Percentiles rank a stretch among this genome's conserved stretches.
Conservation (phyloP, 2,329 filamentous ascomycete genomes). For the Scortechinia acanthostroma region DNA sequence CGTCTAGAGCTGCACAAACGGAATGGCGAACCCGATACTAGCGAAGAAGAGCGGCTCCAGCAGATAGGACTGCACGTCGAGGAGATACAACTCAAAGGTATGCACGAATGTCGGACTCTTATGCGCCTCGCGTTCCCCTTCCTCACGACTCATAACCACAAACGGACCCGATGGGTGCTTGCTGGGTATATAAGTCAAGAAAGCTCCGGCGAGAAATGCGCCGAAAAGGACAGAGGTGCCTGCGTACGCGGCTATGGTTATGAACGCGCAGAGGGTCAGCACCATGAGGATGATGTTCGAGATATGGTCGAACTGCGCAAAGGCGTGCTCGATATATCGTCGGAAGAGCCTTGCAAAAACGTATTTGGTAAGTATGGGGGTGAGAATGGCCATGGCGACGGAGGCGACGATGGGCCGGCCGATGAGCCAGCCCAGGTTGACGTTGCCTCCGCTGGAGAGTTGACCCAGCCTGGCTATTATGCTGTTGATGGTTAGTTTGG, state of each 20-base stretch:
- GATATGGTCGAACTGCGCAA: constrained; percentile 18
- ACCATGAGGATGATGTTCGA: constrained; percentile 19
- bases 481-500: constrained; percentile 4
- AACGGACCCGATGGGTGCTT: constrained; percentile 23
- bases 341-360: constrained; percentile 24
- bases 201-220: constrained; percentile 27
- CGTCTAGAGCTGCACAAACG: constrained; percentile 44
- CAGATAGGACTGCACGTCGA: constrained; percentile 28
- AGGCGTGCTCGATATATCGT: constrained; percentile 19
- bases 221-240: constrained; percentile 27
- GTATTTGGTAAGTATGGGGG: constrained; percentile 23
- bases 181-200: constrained; percentile 23
- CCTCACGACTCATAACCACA: constrained; percentile 18
- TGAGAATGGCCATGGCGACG: constrained; percentile 20
- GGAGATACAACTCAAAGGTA: constrained; percentile 25
- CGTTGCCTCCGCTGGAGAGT: constrained; percentile 7
- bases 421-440: constrained; percentile 23
- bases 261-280: constrained; percentile 14
- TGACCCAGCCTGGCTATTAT: constrained; percentile 13
- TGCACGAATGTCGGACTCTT: constrained; percentile 26
- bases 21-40: constrained; percentile 51
- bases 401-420: constrained; percentile 27
- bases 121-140: constrained; percentile 18
- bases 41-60: constrained; percentile 52
- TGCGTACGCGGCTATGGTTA: constrained; percentile 20